Percentiles rank a stretch among this genome's conserved stretches.
Evolutionary conservation across 75 land plant species (phyloP).

Genomic region (Picea glauca): DNA sequence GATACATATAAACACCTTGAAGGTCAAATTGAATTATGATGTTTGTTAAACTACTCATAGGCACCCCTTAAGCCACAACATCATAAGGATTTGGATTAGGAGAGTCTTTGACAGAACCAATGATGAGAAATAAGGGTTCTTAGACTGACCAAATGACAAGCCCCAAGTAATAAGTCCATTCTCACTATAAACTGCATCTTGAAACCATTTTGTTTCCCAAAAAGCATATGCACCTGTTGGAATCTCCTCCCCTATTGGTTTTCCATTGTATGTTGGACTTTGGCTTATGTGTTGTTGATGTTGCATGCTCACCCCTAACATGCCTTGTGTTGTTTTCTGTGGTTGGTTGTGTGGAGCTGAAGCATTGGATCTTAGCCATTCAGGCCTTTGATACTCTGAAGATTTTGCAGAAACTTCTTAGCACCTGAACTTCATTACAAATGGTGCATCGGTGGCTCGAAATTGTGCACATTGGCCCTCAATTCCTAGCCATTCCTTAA

Average conservation of each 20-base stretch:
- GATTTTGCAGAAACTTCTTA: no score
- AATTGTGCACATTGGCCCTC: no score
- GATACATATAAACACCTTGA: conserved; percentile 29
- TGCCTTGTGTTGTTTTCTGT: no score
- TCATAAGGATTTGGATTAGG: conserved; percentile 15
- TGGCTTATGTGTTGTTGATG: no score
- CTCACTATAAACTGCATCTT: conserved; percentile 22
- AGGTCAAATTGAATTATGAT: conserved; percentile 14
- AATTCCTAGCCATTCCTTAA: no score
- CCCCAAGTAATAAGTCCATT: conserved; percentile 21
- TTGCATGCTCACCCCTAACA: no score
- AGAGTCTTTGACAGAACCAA: conserved; percentile 10
- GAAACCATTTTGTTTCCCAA: conserved; percentile 27
- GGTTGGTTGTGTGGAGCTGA: no score
- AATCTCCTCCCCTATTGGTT: conserved; percentile 25
- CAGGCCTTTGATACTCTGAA: no score
- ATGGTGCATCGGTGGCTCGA: no score
- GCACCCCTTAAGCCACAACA: conserved; percentile 37
- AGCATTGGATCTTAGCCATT: no score
- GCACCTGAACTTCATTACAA: no score
- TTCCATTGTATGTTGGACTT: no score
- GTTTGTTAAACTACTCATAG: conserved; percentile 17
- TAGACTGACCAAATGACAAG: conserved; percentile 13
- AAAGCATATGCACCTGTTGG: background rate
- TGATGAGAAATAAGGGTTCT: conserved; percentile 24